Evolutionary conservation across 768 basidiomycete species (phyloP), one percentile per base, ranked within the genome.

Genomic region (Cystofilobasidium macerans): DNA sequence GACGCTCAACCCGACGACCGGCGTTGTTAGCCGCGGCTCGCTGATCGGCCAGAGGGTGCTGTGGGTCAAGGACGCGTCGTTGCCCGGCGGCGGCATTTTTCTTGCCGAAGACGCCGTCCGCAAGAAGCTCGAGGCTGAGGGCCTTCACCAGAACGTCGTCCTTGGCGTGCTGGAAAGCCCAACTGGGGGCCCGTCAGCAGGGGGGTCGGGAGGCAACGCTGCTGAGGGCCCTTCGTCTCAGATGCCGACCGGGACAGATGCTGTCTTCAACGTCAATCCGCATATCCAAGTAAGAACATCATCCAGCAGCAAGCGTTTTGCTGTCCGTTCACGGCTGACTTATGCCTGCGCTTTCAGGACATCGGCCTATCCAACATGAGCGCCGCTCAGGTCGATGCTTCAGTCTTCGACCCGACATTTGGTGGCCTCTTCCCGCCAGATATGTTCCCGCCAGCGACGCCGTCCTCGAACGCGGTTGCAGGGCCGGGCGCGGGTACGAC

Each of bases 71-170:
- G 91, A 94, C 74, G 81, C 83, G 9, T 84, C 84, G 56, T 81
- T 86, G 56, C 88, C 89, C 14, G 90, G 89, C n/a, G 85, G 86
- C 12, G 91, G 91, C 14, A 84, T 93, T 9, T 95, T 87, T 70
- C 74, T 93, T 56, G 89, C 86, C 1, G 76, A 78, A 40, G 78
- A 73, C 48, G 61, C 20, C 69, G 70, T 48, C 43, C 64, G 40
- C 22, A 65, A 56, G 28, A 51, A 38, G 42, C 57, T 57, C 65
- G 71, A 53, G n/a, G 69, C 33, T 6, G 65, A 40, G 24, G 57
- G 63, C 20, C 51, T 53, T 36, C 54, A 64, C 54, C 68, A 36
- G 38, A 69, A n/a, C 2, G 51, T 35, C 14, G 54, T 57, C 57
- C 70, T 36, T 45, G 69, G 35, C 67, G 64, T 48, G 64, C 20